phyloP scores from a whole-genome alignment of 768 basidiomycete species.

The Ramaria sp. region DNA sequence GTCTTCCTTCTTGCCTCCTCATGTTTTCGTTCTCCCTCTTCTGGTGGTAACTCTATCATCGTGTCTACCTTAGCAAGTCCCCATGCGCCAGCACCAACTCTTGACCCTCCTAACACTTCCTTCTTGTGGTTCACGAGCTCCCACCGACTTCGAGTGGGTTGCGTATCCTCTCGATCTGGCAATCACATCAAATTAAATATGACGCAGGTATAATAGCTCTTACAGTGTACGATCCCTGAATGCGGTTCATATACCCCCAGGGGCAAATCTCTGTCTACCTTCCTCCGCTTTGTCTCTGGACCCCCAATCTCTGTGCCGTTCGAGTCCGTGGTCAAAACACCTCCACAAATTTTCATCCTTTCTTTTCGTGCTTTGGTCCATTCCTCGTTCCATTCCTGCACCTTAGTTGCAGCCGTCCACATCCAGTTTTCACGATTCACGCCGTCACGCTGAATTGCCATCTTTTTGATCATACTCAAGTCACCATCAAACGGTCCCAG shows the following conservation, averaged over 20 bases:
- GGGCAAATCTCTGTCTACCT: slow-evolving; percentile 27
- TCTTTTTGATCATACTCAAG: slow-evolving; percentile 74
- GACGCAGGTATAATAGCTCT: slow-evolving; percentile 18
- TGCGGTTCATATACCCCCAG: slow-evolving; percentile 79
- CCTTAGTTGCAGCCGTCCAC: slow-evolving; percentile 60
- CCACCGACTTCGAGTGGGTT: slow-evolving; percentile 57
- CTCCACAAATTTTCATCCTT: slow-evolving; percentile 40
- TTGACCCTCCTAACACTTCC: slow-evolving; percentile 54
- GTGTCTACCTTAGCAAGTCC: slow-evolving; percentile 69
- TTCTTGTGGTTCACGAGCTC: slow-evolving; percentile 35
- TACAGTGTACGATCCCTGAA: slow-evolving; percentile 63
- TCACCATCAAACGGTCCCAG: slow-evolving; percentile 86
- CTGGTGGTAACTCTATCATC: slow-evolving; percentile 24
- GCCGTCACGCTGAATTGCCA: slow-evolving; percentile 65
- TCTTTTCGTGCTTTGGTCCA: slow-evolving; percentile 51
- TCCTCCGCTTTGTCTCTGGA: slow-evolving; percentile 18
- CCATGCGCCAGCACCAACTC: slow-evolving; percentile 73
- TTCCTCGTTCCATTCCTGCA: slow-evolving; percentile 49
- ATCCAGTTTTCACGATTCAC: slow-evolving; percentile 91
- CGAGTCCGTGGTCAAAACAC: slow-evolving; percentile 22
- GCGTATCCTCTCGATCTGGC: slow-evolving; percentile 66
- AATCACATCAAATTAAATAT: slow-evolving; percentile 8
- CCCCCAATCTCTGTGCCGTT: slow-evolving; percentile 18
- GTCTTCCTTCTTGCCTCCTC: background rate
- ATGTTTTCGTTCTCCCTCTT: slow-evolving; percentile 11